Evolutionary conservation across 768 basidiomycete genomes (phyloP).

Genomic region (Xanthoconium stramineum): DNA sequence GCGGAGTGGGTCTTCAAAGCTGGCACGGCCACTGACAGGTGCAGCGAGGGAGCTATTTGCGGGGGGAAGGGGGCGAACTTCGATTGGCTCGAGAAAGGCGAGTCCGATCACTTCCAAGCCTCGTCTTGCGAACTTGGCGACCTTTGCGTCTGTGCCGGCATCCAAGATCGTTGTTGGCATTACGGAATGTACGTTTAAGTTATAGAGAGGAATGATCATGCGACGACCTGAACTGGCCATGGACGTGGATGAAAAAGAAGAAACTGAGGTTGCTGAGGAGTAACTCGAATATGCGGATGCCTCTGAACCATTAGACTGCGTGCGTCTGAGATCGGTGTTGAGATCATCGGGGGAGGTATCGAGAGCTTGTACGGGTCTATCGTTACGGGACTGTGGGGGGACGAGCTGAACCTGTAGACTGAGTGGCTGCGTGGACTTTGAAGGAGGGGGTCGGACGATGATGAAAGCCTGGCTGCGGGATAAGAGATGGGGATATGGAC

Average conservation of each 20-base stretch:
- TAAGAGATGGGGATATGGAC: conserved; percentile 7
- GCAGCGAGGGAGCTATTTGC: conserved; percentile 8
- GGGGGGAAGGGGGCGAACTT: conserved; percentile 49
- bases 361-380: conserved; percentile 42
- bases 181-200: conserved; percentile 84
- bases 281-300: conserved; percentile 44
- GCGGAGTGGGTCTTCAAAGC: conserved; percentile 24
- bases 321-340: conserved; percentile 26
- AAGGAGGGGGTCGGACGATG: conserved; percentile 86
- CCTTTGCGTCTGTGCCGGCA: conserved; percentile 84
- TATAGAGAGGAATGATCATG: conserved; percentile 82
- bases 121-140: conserved; percentile 70
- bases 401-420: conserved; percentile 93
- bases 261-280: conserved; percentile 41
- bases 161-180: conserved; percentile 84
- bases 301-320: conserved; percentile 51
- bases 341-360: conserved; percentile 37
- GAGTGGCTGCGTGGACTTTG: conserved; percentile 79
- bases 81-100: conserved; percentile 75
- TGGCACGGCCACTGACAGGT: conserved; percentile 26
- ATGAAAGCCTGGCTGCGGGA: conserved; percentile 68
- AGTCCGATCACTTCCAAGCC: conserved; percentile 78
- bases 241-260: conserved; percentile 41
- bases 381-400: conserved; percentile 48
- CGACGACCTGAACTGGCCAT: conserved; percentile 53